Evolutionary conservation across 805 yeast species (phyloP).

Genomic region (Suhomyces kilbournensis): DNA sequence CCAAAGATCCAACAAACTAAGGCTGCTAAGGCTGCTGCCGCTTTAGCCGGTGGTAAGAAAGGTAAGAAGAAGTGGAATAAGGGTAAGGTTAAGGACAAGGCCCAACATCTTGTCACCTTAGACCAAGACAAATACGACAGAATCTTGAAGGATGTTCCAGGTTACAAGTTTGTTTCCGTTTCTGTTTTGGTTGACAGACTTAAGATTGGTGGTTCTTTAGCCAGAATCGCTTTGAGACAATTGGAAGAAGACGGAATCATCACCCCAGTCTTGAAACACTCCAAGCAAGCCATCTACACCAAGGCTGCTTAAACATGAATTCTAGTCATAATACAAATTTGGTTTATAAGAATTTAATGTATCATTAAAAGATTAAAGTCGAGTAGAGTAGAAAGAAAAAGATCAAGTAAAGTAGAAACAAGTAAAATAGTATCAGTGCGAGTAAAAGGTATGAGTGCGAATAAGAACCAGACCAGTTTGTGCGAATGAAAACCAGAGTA

Average conservation of each 20-base stretch:
- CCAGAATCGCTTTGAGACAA: constrained; percentile 96
- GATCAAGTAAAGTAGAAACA: too few species aligned
- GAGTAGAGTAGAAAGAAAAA: too few species aligned
- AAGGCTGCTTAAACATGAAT: constrained; percentile 43
- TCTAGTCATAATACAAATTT: background rate
- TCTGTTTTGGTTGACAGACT: constrained; percentile 98
- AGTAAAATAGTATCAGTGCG: background rate
- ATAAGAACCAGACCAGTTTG: too few species aligned
- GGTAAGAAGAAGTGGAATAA: constrained; percentile 99
- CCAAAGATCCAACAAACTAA: constrained; percentile 98
- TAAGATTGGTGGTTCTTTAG: constrained; percentile 98
- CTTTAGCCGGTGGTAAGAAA: constrained; percentile 99
- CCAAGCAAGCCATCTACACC: constrained; percentile 96
- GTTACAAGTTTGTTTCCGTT: constrained; percentile 96
- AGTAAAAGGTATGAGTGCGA: too few species aligned
- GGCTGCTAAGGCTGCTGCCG: constrained; percentile 99
- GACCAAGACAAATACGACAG: constrained; percentile 99
- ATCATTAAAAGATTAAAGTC: background rate
- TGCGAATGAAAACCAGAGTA: too few species aligned
- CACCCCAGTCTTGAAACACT: constrained; percentile 90
- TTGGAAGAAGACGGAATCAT: constrained; percentile 94
- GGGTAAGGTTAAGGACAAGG: constrained; percentile 99
- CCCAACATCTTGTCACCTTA: constrained; percentile 93
- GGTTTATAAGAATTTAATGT: constrained; percentile 6
- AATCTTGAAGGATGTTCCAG: constrained; percentile 98